Base-by-base conservation (phyloP, 169 alveolate genomes). In the Plasmodium reichenowi region DNA sequence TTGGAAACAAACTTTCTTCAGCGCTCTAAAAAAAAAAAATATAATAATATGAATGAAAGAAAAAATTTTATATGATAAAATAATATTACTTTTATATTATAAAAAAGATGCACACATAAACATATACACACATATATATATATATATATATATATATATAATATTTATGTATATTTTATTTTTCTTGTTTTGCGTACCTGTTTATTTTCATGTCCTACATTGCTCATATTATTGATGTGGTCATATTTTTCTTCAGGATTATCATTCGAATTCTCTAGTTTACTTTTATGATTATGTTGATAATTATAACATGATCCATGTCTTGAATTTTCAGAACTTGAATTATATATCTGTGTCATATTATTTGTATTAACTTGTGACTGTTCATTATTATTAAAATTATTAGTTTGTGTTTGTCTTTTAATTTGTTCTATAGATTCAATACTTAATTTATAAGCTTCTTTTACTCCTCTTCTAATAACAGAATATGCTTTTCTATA, bases 391-490 rank as follows among this genome's bases (percentile, higher is more conserved):
- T 24, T 80, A 47, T 62, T 56, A 50, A 20, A 50, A 71, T 20
- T 50, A 26, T 50, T 71, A 9, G 38, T 7, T 13, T 78, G 43
- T 26, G 76, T 59, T 58, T 78, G 87, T 13, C 66, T 59, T 29
- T 67, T 73, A 24, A 86, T 72, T 43, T 86, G 92, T 13, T 86
- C 78, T 8, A 86, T 72, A 2, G 87, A 74, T 50, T 71, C 87
- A 48, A 86, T 72, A 67, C 92, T 86, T 38, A 86, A 86, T n/a
- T 72, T 70, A 63, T 86, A 86, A 13, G 92, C 92, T 66, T 86
- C 88, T 59, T 86, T 86, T n/a, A 86, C 92, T 45, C 92, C 92
- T 15, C 92, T 47, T 64, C 87, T 86, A 48, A 86, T 70, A 72
- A 86, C 92, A 45, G 92, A 86, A 73, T 72, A 86, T 15, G 92